These are phyloP conservation scores for Echium plantagineum DNA, from an alignment of 257 asterid species.

Conservation along the genomic window DNA sequence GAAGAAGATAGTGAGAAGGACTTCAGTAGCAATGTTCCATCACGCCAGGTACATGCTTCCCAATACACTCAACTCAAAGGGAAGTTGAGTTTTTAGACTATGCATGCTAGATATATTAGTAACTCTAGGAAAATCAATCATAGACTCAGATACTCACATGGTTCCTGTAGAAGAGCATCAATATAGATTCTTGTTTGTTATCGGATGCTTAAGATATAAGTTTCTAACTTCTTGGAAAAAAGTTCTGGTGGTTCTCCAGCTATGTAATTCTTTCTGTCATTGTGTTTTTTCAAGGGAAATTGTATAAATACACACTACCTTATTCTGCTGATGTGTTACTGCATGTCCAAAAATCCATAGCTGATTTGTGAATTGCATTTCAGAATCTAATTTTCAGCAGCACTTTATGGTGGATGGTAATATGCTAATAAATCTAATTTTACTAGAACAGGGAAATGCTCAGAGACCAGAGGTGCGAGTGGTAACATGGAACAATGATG, in stretches of 20 bases:
- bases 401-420: background rate
- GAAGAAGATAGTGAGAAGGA: constrained; percentile 84
- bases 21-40: constrained; percentile 60
- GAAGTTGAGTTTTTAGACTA: background rate
- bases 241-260: too few relatives aligned
- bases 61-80: constrained; percentile 3
- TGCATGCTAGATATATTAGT: background rate
- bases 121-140: too few relatives aligned
- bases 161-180: too few relatives aligned
- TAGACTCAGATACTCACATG: too few relatives aligned
- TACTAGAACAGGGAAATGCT: constrained; percentile 75
- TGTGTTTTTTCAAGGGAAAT: too few relatives aligned
- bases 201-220: too few relatives aligned
- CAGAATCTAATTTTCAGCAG: background rate
- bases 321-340: background rate
- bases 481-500: constrained; percentile 83
- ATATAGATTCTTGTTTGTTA: too few relatives aligned
- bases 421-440: constrained; percentile 11
- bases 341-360: background rate
- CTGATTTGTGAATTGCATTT: background rate
- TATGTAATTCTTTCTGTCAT: too few relatives aligned
- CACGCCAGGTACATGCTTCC: constrained; percentile 66
- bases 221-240: too few relatives aligned
- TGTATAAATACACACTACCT: too few relatives aligned
- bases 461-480: constrained; percentile 99